Evolutionary conservation across 2,329 filamentous ascomycete species (phyloP).

Genomic region (Microthyrium microscopicum): DNA sequence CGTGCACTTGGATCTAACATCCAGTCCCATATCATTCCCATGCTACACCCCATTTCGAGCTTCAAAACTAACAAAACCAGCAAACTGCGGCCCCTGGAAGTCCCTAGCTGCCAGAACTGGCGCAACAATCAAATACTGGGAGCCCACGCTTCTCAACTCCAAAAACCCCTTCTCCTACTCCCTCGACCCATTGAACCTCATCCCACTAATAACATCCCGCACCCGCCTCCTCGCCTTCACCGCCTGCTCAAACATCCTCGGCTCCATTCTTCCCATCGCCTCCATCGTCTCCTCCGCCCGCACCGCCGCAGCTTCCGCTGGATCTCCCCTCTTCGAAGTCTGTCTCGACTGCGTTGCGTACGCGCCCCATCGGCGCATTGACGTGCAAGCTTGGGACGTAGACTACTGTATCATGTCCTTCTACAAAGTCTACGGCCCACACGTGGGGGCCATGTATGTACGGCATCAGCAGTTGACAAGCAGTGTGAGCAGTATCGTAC

Average conservation of each 20-base stretch:
- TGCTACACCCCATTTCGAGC: too few species aligned
- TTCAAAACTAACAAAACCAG: constrained; percentile 62
- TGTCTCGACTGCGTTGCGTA: constrained; percentile 64
- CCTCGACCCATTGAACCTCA: constrained; percentile 41
- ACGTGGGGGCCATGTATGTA: constrained; percentile 55
- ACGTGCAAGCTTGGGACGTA: constrained; percentile 50
- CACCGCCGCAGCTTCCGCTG: constrained; percentile 22
- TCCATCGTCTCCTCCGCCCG: constrained; percentile 39
- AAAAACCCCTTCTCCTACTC: too few species aligned
- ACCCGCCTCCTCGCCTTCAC: constrained; percentile 59
- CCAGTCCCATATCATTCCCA: too few species aligned
- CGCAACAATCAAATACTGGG: constrained; percentile 57
- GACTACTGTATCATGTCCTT: constrained; percentile 68
- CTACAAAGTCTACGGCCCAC: constrained; percentile 68
- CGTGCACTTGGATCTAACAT: too few species aligned
- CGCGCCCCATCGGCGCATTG: constrained; percentile 54
- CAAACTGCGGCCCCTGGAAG: constrained; percentile 60
- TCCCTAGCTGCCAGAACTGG: constrained; percentile 45
- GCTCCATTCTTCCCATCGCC: constrained; percentile 49
- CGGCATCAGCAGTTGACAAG: constrained; percentile 35
- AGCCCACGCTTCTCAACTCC: too few species aligned
- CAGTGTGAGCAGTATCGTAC: constrained; percentile 42
- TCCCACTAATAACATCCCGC: constrained; percentile 40
- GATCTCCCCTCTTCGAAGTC: constrained; percentile 43
- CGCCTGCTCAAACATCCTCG: constrained; percentile 58